Percentiles rank a stretch among this genome's conserved stretches.
Evolutionary conservation across 257 asterid species (phyloP).

Genomic region (Orobanche coerulescens): DNA sequence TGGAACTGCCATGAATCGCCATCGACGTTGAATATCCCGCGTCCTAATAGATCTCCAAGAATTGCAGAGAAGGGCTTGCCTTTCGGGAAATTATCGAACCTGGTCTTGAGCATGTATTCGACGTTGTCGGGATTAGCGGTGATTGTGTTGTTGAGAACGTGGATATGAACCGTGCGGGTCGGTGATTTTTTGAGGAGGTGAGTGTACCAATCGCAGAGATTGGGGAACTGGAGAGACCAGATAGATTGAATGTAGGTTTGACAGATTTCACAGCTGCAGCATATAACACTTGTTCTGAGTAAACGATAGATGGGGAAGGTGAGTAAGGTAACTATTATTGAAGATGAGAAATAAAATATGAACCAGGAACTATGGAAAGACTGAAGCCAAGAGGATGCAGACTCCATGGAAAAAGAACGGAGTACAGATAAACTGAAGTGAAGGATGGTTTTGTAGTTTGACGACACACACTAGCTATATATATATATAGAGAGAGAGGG

Average conservation of each 20-base stretch:
- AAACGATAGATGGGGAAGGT: constrained; percentile 13
- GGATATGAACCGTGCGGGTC: constrained; percentile 49
- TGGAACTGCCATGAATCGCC: constrained; percentile 54
- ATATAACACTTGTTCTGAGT: constrained; percentile 22
- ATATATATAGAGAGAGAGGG: too few relatives aligned
- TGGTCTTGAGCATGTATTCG: constrained; percentile 59
- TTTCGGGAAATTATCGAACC: constrained; percentile 53
- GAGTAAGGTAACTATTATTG: constrained; percentile 7
- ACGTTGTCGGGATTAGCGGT: constrained; percentile 60
- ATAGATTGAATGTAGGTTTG: constrained; percentile 33
- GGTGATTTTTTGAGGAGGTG: constrained; percentile 52
- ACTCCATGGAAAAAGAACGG: constrained; percentile 25
- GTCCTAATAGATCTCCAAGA: constrained; percentile 61
- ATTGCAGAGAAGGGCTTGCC: constrained; percentile 56
- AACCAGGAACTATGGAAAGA: background rate
- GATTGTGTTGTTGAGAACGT: constrained; percentile 55
- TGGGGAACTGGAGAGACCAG: constrained; percentile 40
- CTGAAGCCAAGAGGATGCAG: constrained; percentile 16
- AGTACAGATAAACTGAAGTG: background rate
- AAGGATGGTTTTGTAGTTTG: too few relatives aligned
- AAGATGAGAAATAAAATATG: background rate
- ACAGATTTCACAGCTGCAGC: constrained; percentile 61
- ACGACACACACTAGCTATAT: too few relatives aligned
- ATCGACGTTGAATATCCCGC: constrained; percentile 69
- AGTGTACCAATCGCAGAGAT: constrained; percentile 76